These are phyloP conservation scores for Neofusicoccum sp. DNA, from an alignment of 2,329 filamentous ascomycete genomes.

Conservation along the genomic window DNA sequence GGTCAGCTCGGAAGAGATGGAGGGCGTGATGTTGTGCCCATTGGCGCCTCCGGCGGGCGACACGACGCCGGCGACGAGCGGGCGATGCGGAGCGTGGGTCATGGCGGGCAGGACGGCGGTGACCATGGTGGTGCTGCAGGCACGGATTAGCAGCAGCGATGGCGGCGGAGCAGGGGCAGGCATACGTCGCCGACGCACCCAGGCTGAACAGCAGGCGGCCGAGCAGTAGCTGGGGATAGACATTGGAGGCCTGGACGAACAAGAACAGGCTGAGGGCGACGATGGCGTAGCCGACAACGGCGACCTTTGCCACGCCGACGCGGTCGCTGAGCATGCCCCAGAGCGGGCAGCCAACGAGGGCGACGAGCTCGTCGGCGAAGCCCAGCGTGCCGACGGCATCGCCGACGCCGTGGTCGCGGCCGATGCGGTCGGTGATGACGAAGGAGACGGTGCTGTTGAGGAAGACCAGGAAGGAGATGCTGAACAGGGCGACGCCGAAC, in stretches of 20 bases:
- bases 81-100: constrained; percentile 42
- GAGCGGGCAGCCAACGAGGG: constrained; percentile 74
- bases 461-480: constrained; percentile 87
- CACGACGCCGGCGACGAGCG: constrained; percentile 29
- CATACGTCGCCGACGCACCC: constrained; percentile 82
- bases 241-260: constrained; percentile 82
- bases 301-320: constrained; percentile 67
- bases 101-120: constrained; percentile 86
- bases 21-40: constrained; percentile 63
- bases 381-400: constrained; percentile 82
- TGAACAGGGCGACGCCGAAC: constrained; percentile 80
- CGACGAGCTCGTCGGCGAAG: constrained; percentile 82
- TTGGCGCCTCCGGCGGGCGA: constrained; percentile 34
- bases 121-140: constrained; percentile 80
- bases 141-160: not conserved
- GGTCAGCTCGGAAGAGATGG: constrained; percentile 72
- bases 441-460: constrained; percentile 84
- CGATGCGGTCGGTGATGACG: constrained; percentile 81
- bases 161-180: constrained; percentile 7
- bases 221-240: constrained; percentile 86
- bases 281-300: constrained; percentile 76
- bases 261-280: constrained; percentile 76
- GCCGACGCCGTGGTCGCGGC: constrained; percentile 71
- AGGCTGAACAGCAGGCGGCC: constrained; percentile 86
- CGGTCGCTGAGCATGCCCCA: constrained; percentile 81